Evolutionary conservation across 306 rosid genomes (phyloP).

Genomic region (Sphenostylis stenocarpa): DNA sequence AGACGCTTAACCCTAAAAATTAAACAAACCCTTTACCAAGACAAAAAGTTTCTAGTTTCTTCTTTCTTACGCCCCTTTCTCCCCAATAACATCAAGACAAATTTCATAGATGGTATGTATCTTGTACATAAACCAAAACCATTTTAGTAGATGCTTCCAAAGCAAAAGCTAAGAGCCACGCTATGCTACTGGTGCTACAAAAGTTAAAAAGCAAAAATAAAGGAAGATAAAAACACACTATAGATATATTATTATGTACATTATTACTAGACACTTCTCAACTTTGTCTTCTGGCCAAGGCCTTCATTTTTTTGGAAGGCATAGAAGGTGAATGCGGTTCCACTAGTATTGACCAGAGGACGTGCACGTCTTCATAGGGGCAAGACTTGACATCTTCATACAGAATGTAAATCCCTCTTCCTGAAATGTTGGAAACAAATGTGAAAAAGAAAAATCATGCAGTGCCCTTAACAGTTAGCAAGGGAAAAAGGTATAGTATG

Average conservation of each 20-base stretch:
- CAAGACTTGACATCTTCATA: conserved; percentile 93
- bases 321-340: conserved; percentile 63
- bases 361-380: conserved; percentile 90
- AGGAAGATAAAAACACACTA: conserved; percentile 24
- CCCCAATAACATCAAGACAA: not conserved
- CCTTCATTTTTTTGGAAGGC: conserved; percentile 42
- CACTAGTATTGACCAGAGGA: conserved; percentile 89
- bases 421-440: conserved; percentile 39
- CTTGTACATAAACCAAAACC: conserved; percentile 24
- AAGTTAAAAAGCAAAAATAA: not conserved
- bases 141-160: conserved; percentile 9
- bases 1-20: conserved; percentile 47
- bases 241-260: conserved; percentile 39
- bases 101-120: conserved; percentile 13
- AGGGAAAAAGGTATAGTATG: not conserved
- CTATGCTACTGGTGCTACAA: conserved; percentile 15
- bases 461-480: not conserved
- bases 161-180: not conserved
- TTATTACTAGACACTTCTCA: conserved; percentile 26
- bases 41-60: not conserved
- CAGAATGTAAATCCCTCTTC: conserved; percentile 88
- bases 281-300: not conserved
- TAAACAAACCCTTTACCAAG: not conserved
- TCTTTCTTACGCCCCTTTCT: not conserved
- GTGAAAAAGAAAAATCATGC: not conserved